Conservation (phyloP, 495 filamentous ascomycete species). For the Pyrenula massariospora region DNA sequence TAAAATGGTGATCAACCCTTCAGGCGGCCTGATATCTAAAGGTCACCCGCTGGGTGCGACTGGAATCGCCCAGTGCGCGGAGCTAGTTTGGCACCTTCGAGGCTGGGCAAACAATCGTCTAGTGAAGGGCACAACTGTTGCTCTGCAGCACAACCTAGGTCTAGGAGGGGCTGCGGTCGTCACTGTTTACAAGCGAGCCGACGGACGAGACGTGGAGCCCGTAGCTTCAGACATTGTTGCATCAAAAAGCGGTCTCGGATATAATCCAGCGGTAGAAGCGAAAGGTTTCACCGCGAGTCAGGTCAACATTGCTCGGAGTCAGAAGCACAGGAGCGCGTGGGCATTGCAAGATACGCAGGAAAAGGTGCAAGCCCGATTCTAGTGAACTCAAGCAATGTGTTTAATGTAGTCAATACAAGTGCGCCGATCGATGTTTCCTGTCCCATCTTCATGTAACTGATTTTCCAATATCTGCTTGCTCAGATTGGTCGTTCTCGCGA, state of each 20-base stretch:
- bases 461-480: no score
- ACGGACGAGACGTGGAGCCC: slow-evolving; percentile 49
- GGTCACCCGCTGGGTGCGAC: slow-evolving; percentile 91
- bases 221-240: slow-evolving; percentile 48
- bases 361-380: slow-evolving; percentile 57
- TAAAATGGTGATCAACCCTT: slow-evolving; percentile 81
- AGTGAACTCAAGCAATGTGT: no score
- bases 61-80: slow-evolving; percentile 88
- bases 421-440: no score
- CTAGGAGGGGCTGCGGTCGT: slow-evolving; percentile 86
- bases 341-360: slow-evolving; percentile 62
- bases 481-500: no score
- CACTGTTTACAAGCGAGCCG: slow-evolving; percentile 81
- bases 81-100: slow-evolving; percentile 89
- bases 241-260: slow-evolving; percentile 57
- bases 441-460: no score
- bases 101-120: slow-evolving; percentile 92
- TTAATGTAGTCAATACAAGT: no score
- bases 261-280: slow-evolving; percentile 88
- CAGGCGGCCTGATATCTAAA: slow-evolving; percentile 88
- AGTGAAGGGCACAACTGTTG: slow-evolving; percentile 52
- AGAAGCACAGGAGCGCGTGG: slow-evolving; percentile 53
- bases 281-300: slow-evolving; percentile 73
- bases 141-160: slow-evolving; percentile 89
- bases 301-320: slow-evolving; percentile 58